phyloP scores from a whole-genome alignment of 495 filamentous ascomycete genomes.

The Lepidopterella palustris region DNA sequence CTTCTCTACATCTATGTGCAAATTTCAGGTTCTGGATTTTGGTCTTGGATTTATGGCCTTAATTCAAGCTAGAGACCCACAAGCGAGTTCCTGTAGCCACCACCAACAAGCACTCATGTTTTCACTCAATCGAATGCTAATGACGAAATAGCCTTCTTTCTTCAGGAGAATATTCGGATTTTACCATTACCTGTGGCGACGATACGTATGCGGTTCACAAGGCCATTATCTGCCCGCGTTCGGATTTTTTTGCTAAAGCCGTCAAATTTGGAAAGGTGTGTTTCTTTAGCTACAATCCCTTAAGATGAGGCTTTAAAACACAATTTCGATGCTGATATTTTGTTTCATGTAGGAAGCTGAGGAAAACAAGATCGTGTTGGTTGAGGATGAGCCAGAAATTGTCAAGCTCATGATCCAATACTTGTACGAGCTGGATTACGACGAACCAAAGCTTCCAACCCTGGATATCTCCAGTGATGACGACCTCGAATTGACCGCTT shows the following conservation, averaged over 20 bases:
- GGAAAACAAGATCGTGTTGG: neutral
- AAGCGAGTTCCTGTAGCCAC: too few relatives aligned
- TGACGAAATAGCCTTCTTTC: too few relatives aligned
- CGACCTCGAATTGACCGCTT: neutral
- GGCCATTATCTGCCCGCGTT: neutral
- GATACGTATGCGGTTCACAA: constrained; percentile 2
- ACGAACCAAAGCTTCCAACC: neutral
- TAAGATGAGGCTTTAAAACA: too few relatives aligned
- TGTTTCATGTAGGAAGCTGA: neutral
- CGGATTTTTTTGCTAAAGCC: neutral
- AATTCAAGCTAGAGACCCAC: too few relatives aligned
- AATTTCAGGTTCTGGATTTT: too few relatives aligned
- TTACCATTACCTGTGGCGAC: neutral
- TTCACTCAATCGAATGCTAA: too few relatives aligned
- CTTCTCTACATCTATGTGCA: too few relatives aligned
- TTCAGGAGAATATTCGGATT: constrained; percentile 7
- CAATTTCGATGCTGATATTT: neutral
- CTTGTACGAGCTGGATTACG: neutral
- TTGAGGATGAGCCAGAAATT: neutral
- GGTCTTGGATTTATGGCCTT: too few relatives aligned
- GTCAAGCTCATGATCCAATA: neutral
- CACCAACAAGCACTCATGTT: too few relatives aligned
- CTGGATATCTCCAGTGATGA: neutral
- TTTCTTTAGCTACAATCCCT: too few relatives aligned
- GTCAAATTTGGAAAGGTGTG: neutral